Base-by-base conservation (phyloP, 257 asterid species). In the Apocynum venetum region DNA sequence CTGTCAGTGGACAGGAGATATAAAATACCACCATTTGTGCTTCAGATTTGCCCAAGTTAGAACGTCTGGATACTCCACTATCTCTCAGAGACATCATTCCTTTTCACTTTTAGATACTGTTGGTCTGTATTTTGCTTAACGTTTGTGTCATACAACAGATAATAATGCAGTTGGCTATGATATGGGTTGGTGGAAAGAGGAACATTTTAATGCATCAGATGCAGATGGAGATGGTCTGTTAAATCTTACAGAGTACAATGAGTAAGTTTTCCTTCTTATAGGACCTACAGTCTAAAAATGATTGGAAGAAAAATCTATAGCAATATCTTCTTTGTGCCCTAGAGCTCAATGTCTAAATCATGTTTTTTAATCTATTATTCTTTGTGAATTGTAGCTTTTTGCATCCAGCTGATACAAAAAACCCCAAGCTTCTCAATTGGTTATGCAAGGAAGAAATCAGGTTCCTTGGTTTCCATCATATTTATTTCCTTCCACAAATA, bases 171-270 rank as follows among this genome's bases (percentile, higher is more conserved):
- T 85, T 79, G 98, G 96, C 76, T 84, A 89, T 86, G 88, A 96
- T 40, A 87, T 89, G 89, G 98, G 97, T 55, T 95, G 99, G 99
- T 96, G 99, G 99, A 96, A 90, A 85, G 96, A 90, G 86, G 96
- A 89, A 56, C 99, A 96, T 82, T 96, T 96, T 83, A 88, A 91
- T 83, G 97, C 99, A 81, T 88, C 99, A 3, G 99, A 95, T 88
- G 89, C 82, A 11, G 96, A 93, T 87, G 94, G 94, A 61, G 97
- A 95, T 81, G 96, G 97, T 64, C 89, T 78, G 59, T 78, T 95
- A 86, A 93, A 93, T 82, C 68, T 95, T 76, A 89, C 97, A 4
- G 99, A 95, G 86, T 93, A 89, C 84, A 95, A 93, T 68, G 98
- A 95, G 99, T 95, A 88, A 82, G 97, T 80, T 72, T 79, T 80